These are phyloP conservation scores for Wickerhamiella lipophila DNA, from an alignment of 805 yeast genomes.

Conservation along the genomic window DNA sequence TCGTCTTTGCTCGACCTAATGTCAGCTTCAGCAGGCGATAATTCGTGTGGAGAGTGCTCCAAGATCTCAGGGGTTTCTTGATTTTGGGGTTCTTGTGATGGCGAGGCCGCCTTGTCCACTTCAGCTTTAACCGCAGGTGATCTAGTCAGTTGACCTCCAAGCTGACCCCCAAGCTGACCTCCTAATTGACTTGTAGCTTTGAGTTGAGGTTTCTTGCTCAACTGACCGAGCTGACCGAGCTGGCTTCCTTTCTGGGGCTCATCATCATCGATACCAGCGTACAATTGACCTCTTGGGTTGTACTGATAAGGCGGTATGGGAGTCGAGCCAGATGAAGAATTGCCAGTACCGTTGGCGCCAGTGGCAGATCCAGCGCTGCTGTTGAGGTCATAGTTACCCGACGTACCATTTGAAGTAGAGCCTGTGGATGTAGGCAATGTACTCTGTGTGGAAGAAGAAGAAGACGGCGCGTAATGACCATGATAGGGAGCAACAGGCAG, in stretches of 20 bases:
- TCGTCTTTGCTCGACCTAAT: background rate
- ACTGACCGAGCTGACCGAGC: conserved; percentile 10
- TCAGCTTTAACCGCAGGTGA: background rate
- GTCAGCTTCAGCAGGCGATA: background rate
- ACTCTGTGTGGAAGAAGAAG: background rate
- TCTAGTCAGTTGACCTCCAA: conserved; percentile 21
- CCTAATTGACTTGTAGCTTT: background rate
- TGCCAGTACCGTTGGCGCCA: background rate
- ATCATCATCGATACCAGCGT: conserved; percentile 15
- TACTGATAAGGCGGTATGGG: background rate
- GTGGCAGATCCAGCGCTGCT: background rate
- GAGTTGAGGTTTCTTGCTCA: conserved; percentile 3
- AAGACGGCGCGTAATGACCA: background rate
- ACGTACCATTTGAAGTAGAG: background rate
- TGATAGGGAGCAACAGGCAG: background rate
- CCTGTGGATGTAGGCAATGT: background rate
- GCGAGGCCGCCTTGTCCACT: background rate
- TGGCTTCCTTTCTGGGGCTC: conserved; percentile 5
- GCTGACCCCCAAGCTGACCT: conserved; percentile 16
- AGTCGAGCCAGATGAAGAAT: background rate
- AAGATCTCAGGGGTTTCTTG: background rate
- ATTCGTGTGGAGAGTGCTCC: background rate
- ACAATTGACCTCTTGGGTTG: conserved; percentile 10
- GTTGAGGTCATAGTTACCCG: background rate
- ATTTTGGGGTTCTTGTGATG: too few species aligned